Base-by-base conservation (phyloP, 2,329 filamentous ascomycete genomes). In the Fusarium pseudonygamai region DNA sequence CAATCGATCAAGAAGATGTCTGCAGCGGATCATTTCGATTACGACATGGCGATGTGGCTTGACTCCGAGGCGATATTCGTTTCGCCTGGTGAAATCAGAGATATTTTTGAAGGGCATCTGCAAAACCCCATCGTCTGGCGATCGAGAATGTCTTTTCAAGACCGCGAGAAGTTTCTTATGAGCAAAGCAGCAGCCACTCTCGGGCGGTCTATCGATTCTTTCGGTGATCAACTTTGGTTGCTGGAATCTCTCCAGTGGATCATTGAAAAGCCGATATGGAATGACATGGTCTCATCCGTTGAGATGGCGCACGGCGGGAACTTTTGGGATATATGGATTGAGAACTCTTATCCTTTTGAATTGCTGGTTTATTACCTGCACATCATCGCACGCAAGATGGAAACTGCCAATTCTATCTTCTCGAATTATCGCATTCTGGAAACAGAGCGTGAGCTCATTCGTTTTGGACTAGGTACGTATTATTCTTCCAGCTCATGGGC, bases 401-500 rank as follows among this genome's bases (percentile, higher is more conserved):
- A 53, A 3, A 53, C 50, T 0, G 50, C 20, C 0, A 39, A 53
- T 18, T 53, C 50, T 0, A 28, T 53, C 2, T 53, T 53, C 3
- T 53, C 50, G 7, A 16, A n/a, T 13, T 53, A 53, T 39, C 50
- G 50, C 7, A 39, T 53, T 1, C 3, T 53, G 5, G 50, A 53
- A 14, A 53, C 50, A 1, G 50, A 53, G 50, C 50, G 50, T 2
- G 50, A 53, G 24, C 50, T 53, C 2, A 53, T 53, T 14, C 50
- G 34, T 1, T 53, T 53, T 14, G 50, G 50, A 7, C 26, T 53
- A 3, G 50, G 50, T 39, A 28, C 9, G 34, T 18, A 13, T 16
- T 7, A 6, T 5, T 0, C 1, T 16, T 16, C 4, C 1, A 0
- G 0, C n/a, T 16, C 13, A 1, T 1, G 7, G 10, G 9, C 0